These are phyloP conservation scores for Eimeria mitis DNA, from an alignment of 169 alveolate species.

Conservation along the genomic window DNA sequence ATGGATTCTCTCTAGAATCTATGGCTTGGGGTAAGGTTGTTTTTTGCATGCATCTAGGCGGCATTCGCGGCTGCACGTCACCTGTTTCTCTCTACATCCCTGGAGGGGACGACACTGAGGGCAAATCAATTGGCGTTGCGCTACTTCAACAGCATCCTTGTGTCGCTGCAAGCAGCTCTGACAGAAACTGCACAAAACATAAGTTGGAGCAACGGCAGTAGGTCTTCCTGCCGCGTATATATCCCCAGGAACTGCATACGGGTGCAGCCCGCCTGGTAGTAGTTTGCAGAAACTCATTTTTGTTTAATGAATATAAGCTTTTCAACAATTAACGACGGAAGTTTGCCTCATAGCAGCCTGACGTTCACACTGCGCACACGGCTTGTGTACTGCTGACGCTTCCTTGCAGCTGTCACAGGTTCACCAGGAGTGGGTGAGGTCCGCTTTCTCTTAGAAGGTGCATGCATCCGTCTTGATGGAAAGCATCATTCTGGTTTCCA, in stretches of 20 bases:
- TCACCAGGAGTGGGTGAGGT: conserved; percentile 33
- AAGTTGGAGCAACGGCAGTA: conserved; percentile 26
- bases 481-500: conserved; percentile 3
- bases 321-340: neutral
- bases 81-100: neutral
- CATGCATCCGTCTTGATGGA: conserved; percentile 30
- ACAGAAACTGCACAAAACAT: conserved; percentile 3
- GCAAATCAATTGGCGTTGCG: conserved; percentile 35
- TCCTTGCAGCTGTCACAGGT: conserved; percentile 34
- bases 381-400: neutral
- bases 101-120: neutral
- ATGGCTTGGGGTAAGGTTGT: neutral
- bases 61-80: conserved; percentile 31
- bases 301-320: neutral
- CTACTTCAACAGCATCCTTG: conserved; percentile 22
- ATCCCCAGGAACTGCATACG: neutral
- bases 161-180: conserved; percentile 46
- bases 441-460: conserved; percentile 24
- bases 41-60: conserved; percentile 26
- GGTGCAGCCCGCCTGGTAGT: neutral
- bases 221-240: neutral
- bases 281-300: neutral
- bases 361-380: neutral
- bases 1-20: neutral
- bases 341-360: neutral